Conservation (phyloP, 2,329 filamentous ascomycete genomes). For the Botrytis squamosa region DNA sequence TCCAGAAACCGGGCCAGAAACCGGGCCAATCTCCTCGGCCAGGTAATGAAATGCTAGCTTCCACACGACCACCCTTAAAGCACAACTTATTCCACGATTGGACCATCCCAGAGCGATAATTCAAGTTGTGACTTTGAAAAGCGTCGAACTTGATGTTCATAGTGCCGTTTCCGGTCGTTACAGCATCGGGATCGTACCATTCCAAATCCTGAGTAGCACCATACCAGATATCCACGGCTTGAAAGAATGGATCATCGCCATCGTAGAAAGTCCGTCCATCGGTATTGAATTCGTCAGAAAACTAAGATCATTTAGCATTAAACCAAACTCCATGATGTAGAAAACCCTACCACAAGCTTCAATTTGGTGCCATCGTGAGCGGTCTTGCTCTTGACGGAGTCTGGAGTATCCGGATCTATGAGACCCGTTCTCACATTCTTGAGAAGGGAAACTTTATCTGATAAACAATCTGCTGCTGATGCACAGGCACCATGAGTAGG, state of each 20-base stretch:
- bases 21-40: slow-evolving; percentile 64
- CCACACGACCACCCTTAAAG: slow-evolving; percentile 68
- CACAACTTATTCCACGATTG: slow-evolving; percentile 74
- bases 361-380: slow-evolving; percentile 59
- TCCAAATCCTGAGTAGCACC: slow-evolving; percentile 67
- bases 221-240: slow-evolving; percentile 69
- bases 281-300: slow-evolving; percentile 70
- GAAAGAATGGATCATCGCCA: slow-evolving; percentile 67
- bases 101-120: slow-evolving; percentile 71
- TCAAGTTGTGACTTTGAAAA: slow-evolving; percentile 62
- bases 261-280: slow-evolving; percentile 68
- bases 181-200: slow-evolving; percentile 70
- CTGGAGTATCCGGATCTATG: slow-evolving; percentile 67
- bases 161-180: slow-evolving; percentile 60
- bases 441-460: slow-evolving; percentile 46
- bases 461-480: slow-evolving; percentile 43
- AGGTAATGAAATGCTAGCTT: slow-evolving; percentile 69
- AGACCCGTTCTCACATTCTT: slow-evolving; percentile 59
- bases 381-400: slow-evolving; percentile 54
- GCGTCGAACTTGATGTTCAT: slow-evolving; percentile 64
- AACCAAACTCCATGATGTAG: background rate
- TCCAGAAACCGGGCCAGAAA: slow-evolving; percentile 76
- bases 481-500: slow-evolving; percentile 36
- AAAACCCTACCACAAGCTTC: slow-evolving; percentile 56
- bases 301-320: slow-evolving; percentile 42